Evolutionary conservation across 2,329 filamentous ascomycete genomes (phyloP), one percentile per base, ranked within the genome.

Genomic region (Colletotrichum sp.): DNA sequence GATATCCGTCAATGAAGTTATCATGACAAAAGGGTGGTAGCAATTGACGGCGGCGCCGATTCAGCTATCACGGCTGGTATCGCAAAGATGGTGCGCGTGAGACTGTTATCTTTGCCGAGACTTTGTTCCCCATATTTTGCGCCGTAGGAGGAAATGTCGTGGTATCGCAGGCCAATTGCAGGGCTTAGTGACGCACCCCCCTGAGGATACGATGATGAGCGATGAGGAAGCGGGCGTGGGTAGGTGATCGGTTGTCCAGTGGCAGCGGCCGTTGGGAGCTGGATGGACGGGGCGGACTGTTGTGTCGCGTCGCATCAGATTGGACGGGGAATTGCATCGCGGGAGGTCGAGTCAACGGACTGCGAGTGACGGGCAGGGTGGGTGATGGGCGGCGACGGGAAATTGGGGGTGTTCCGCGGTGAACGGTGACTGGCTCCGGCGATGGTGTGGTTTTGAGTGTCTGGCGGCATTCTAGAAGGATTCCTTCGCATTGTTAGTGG

Each of bases 21-120:
- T 68, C 63, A 36, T 63, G 68, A 71, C 63, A 62, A 58, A 58
- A 59, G 28, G n/a, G 56, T 63, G 38, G 58, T 63, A 66, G 14
- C 43, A 55, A 63, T 58, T 26, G 58, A 75, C 63, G 73, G 69
- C 28, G 36, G 43, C 24, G 43, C 63, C 63, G 43, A 52, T 21
- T 30, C 3, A 34, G 63, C 30, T 52, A 66, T 75, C 73, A 18
- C n/a, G 21, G 14, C 26, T 43, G 73, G 48, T 73, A 69, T 69
- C 62, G 73, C 34, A 12, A 34, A 43, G 21, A 64, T 63, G 18
- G 14, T 10, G 28, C 8, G 63, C 59, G 63, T 67, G 30, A 63
- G 43, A 63, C 24, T 56, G 73, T 75, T 75, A 75, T 75, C 73
- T 75, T 75, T 75, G 73, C 73, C 73, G 34, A 75, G 73, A 73